Evolutionary conservation across 2,329 filamentous ascomycete species (phyloP), one percentile per base, ranked within the genome.

Genomic region (Botrytis fabae): DNA sequence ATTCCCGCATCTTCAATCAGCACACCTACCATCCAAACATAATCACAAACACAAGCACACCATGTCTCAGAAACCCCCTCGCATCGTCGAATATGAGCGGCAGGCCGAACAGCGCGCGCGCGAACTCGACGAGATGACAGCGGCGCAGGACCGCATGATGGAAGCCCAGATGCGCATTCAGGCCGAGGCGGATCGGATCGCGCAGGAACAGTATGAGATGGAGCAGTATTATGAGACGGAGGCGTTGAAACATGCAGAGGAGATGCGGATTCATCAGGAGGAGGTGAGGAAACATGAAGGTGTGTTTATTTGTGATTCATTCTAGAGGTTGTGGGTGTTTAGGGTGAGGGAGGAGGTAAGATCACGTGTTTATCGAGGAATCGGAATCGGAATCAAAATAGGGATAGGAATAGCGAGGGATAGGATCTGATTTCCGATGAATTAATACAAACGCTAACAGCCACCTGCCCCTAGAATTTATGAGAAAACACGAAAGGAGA

Each of bases 141-240:
- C 44, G 40, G 65, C 78, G 64, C 74, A 78, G n/a, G 74, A 77
- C 5, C 74, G 77, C 12, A 80, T 80, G 78, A 38, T 74, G 4
- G 77, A 76, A 6, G 77, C 75, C 20, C 71, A 77, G 69, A 57
- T 68, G 0, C 75, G 75, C 59, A 79, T 80, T 44, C 69, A 73
- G 32, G 64, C 70, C 28, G 79, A 80, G 66, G 74, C 76, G 42
- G 78, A 80, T 38, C 40, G 79, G 35, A 80, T 80, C 57, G 78
- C 79, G 5, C 78, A 80, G 62, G 79, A 80, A 63, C 78, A 80
- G 60, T 79, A 80, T 69, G 79, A 80, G 62, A 80, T 80, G 78
- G 73, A 75, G 32, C 79, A 80, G 63, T 80, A 80, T 59, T 80
- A 80, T 51, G 78, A 80, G 65, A 78, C 78, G 2, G 79, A 80